Percentiles rank a stretch among this genome's conserved stretches.
Conservation (phyloP, 306 rosid species). For the Senna siamea region DNA sequence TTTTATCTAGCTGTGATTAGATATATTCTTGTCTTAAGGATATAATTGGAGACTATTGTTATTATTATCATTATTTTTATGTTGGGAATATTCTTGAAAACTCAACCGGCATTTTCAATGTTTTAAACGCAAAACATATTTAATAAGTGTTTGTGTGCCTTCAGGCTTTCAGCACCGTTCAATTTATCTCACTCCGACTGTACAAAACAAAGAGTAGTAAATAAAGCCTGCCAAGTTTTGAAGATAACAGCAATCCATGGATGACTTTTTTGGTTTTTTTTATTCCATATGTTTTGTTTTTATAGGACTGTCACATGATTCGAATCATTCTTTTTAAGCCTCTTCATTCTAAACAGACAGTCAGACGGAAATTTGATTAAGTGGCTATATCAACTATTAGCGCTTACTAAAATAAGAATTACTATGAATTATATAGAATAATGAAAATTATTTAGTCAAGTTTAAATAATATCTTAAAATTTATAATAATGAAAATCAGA, state of each 20-base stretch:
- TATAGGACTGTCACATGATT: not conserved
- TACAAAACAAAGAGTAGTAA: not conserved
- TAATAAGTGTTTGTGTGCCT: not conserved
- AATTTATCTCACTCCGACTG: not conserved
- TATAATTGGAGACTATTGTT: not conserved
- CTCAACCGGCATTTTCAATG: not conserved
- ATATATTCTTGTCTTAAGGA: constrained; percentile 7
- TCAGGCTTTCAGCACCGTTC: not conserved
- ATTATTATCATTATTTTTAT: not conserved
- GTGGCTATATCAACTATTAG: too few relatives aligned
- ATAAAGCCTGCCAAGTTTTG: not conserved
- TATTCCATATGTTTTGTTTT: not conserved
- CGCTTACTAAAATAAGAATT: too few relatives aligned
- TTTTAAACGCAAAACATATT: not conserved
- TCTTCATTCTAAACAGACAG: too few relatives aligned
- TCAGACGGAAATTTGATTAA: too few relatives aligned
- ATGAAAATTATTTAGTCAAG: too few relatives aligned
- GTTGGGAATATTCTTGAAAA: not conserved
- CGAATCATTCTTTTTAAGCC: not conserved
- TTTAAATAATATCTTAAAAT: too few relatives aligned
- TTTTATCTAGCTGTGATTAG: not conserved
- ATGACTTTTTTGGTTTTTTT: too few relatives aligned
- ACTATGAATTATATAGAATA: too few relatives aligned
- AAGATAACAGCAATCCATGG: not conserved
- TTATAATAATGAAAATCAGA: too few relatives aligned